Evolutionary conservation across 164 flowering plant species (phyloP), one percentile per base, ranked within the genome.

Genomic region (Piper longum): DNA sequence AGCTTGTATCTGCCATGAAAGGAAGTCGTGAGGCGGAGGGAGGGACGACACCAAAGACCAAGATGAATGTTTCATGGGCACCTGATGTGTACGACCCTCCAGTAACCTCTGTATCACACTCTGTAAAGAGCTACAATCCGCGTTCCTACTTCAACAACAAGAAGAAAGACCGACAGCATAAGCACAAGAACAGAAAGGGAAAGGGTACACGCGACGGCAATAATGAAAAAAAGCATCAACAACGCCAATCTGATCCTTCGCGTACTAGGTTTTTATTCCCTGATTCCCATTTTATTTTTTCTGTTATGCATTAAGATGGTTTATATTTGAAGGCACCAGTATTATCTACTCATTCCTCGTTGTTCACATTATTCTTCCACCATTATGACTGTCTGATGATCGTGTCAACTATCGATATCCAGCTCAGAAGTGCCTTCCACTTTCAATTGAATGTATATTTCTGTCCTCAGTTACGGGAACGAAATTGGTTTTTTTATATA

Each of bases 11-110:
- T 57, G 92, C 96, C 26, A 64, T 89, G 79, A 89, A 91, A 79
- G 98, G 95, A 43, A 74, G 85, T 70, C 88, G 92, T 18, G 85
- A 80, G 62, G 80, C 7, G 52, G 52, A 81, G 59, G 73, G 62
- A 44, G 91, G 91, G 0, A 64, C 16, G 7, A 58, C 73, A 12
- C 72, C 64, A 4, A 64, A 57, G 43, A 7, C 14, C 76, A 85
- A 78, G 62, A 69, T 85, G 62, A 66, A 66, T 4, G 92, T 91
- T 59, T 70, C 72, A 5, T 91, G 98, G 98, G 88, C 96, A 5
- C 79, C 87, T 14, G 98, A 88, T 70, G 98, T 91, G 56, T 81
- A 85, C 66, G 98, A 91, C 71, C 98, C 98, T 44, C 72, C 74
- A 57, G 78, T 83, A 2, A 83, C 84, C 26, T 64, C 82, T 3